Evolutionary conservation across 148 eudicot genomes (phyloP), one percentile per base, ranked within the genome.

Genomic region (Selenicereus undatus): DNA sequence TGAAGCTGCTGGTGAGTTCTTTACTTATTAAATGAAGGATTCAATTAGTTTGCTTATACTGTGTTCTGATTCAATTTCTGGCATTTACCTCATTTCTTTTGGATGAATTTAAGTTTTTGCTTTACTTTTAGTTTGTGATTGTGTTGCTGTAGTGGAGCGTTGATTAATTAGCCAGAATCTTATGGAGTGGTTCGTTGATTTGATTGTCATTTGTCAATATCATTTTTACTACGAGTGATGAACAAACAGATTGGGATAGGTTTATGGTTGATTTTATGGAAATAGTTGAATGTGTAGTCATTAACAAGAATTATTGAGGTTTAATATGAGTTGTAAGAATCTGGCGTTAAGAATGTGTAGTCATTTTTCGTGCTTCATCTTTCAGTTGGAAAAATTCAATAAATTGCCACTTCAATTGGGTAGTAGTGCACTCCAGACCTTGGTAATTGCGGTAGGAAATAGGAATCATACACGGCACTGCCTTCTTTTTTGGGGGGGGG

Each of bases 1-100:
- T 75, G 32, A 45, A 56, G 50, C 50, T 75, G 12, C 74, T 76
- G 83, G 85, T 83, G 18, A 74, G 56, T 83, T 62, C 62, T 2
- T 35, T 39, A 2, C 18, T 65, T 43, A 2, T 32, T 27, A 7
- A 22, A 32, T 18, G 27, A 16, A n/a, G 3, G 29, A 18, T 45
- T 45, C 35, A 12, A 50, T 71, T 77, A 17, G 35, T 3, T 1
- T 26, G 68, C 68, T 22, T 64, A n/a, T n/a, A 21, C 7, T 62
- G n/a, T 27, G 22, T 65, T 75, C 35, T 81, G 43, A 21, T 60
- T 22, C 14, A 54, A 26, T 74, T n/a, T 50, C 27, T 51, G 64
- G 3, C 8, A 18, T 43, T 82, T 74, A 39, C 24, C 29, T 21
- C 17, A 10, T 9, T 72, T 39, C 26, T 71, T 14, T 32, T 71